Conservation (phyloP, 495 filamentous ascomycete genomes). For the Hypoxylon lienhwacheense region DNA sequence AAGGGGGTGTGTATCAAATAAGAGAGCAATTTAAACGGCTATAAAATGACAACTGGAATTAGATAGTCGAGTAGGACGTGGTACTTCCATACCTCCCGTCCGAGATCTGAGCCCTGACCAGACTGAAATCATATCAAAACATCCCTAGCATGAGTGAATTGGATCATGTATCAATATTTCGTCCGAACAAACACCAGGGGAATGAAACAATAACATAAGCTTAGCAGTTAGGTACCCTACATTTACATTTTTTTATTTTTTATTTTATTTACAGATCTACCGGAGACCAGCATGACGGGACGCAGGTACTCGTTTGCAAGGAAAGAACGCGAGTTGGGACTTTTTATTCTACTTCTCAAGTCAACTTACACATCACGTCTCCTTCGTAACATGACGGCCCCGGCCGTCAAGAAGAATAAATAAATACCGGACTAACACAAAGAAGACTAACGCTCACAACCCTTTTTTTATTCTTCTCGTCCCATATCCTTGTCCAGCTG, state of each 20-base stretch:
- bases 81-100: conserved; percentile 8
- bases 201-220: conserved; percentile 17
- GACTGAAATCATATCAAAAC: conserved; percentile 23
- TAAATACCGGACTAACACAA: conserved; percentile 4
- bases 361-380: no score
- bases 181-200: conserved; percentile 12
- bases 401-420: neutral
- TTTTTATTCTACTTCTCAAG: no score
- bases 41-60: no score
- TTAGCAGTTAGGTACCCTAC: conserved; percentile 21
- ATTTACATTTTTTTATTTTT: conserved; percentile 1
- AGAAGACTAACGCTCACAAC: conserved; percentile 3
- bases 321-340: conserved; percentile 13
- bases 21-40: neutral
- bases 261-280: conserved; percentile 7
- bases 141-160: conserved; percentile 30
- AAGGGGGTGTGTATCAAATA: conserved; percentile 17
- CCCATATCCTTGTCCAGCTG: conserved; percentile 9
- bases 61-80: no score
- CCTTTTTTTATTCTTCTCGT: conserved; percentile 6
- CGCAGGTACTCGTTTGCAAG: conserved; percentile 4
- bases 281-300: conserved; percentile 8
- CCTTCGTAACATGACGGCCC: no score
- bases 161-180: conserved; percentile 27
- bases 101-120: conserved; percentile 25